Base-by-base conservation (phyloP, 2,329 filamentous ascomycete genomes). In the Purpureocillium takamizusanense region DNA sequence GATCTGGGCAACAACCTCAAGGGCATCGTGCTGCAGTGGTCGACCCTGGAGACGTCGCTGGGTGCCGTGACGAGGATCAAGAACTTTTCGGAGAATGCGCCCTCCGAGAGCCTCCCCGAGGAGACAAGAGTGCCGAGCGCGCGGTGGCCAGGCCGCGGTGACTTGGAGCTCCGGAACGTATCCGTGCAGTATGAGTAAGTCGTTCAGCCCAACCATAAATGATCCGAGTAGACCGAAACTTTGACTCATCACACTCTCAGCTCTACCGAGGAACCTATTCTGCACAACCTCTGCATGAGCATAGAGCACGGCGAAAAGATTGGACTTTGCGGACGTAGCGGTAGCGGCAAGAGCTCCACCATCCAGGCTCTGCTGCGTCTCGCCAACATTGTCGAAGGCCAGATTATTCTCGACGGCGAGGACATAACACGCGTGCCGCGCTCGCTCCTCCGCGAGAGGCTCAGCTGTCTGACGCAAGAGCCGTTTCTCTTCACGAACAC, bases 391-490 rank as follows among this genome's bases (percentile, higher is more conserved):
- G 57, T 53, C 2, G 42, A 56, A 0, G 72, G 72, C 0, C 52
- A 42, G 4, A 67, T 76, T 21, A 51, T 46, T 2, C 54, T 76
- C 12, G 72, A 76, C 33, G 62, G 61, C 2, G 43, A 70, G 11
- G 62, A 72, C 30, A 49, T 58, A 1, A 42, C 49, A 3, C 42
- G 5, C 3, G 15, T 61, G 4, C 52, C 57, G 0, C 48, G 54
- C 7, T 38, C 47, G 4, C 12, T 50, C 17, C 40, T 59, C 15
- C 57, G 59, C 8, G 43, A 54, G 10, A 47, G 46, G 4, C 51
- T 76, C 9, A 66, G 66, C 31, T 64, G 63, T 7, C 51, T 76
- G 7, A 68, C 73, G 0, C 74, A 77, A 53, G 73, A 76, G 27
- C 62, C 69, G 0, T 64, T 74, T 38, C 60, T 73, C 14, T 60